These are phyloP conservation scores for Glaciozyma martinii DNA, from an alignment of 768 basidiomycete genomes.

Conservation along the genomic window DNA sequence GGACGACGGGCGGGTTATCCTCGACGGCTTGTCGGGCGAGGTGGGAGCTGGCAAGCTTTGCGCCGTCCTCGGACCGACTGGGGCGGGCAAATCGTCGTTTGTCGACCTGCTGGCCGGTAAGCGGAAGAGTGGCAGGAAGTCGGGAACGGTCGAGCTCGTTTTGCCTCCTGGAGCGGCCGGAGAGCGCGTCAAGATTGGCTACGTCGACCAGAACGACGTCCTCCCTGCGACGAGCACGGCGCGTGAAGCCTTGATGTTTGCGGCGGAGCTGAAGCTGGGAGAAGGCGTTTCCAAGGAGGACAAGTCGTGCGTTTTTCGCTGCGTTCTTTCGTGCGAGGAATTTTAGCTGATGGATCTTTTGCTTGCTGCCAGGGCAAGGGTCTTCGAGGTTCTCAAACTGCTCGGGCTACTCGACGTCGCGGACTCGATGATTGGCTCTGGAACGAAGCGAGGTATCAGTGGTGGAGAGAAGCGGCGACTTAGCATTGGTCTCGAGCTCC, in stretches of 20 bases:
- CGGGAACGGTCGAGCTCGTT: constrained; percentile 54
- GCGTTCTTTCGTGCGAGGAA: background rate
- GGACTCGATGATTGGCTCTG: constrained; percentile 59
- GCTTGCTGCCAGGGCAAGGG: constrained; percentile 38
- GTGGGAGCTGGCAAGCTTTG: constrained; percentile 76
- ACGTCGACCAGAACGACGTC: constrained; percentile 44
- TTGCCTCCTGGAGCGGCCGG: background rate
- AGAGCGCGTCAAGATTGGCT: background rate
- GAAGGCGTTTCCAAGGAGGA: constrained; percentile 36
- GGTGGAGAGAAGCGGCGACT: constrained; percentile 87
- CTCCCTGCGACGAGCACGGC: constrained; percentile 44
- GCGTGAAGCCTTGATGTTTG: constrained; percentile 71
- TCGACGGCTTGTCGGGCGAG: constrained; percentile 60
- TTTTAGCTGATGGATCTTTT: background rate
- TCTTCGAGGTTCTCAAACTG: constrained; percentile 58
- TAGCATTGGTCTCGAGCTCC: constrained; percentile 79
- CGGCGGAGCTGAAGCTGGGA: constrained; percentile 72
- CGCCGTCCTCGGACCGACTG: constrained; percentile 86
- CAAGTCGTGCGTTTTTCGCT: constrained; percentile 28
- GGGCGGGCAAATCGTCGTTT: constrained; percentile 52
- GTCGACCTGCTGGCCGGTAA: constrained; percentile 84
- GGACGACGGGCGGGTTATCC: constrained; percentile 52
- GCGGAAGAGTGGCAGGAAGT: constrained; percentile 59
- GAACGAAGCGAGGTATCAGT: constrained; percentile 71
- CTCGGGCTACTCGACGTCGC: constrained; percentile 65